Evolutionary conservation across 2,329 filamentous ascomycete species (phyloP), one percentile per base, ranked within the genome.

Genomic region (Aspergillus fischeri): DNA sequence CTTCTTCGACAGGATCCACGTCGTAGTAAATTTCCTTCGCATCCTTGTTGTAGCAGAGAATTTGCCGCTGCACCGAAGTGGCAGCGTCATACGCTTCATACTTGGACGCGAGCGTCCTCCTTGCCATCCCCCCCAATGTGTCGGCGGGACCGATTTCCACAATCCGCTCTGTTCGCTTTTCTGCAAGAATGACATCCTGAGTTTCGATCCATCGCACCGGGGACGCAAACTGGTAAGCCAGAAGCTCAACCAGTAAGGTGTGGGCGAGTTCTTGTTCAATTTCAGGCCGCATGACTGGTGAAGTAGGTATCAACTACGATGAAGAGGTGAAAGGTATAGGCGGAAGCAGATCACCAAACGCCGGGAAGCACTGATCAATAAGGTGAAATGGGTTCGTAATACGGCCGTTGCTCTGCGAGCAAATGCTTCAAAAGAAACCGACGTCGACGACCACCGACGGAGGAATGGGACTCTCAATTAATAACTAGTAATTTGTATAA

Each of bases 131-230:
- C 73, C 93, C 93, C 38, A 99, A 86, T 27, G 94, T 99, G 77
- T 99, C 93, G 69, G 93, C 92, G 27, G 94, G 94, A 74, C 94
- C 94, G 68, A 99, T 89, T 78, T 99, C 94, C 69, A 99, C 94
- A 72, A 99, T 95, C 73, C 94, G 88, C 83, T 99, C 94, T 52
- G 94, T 95, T 53, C 87, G 89, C 80, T 96, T 94, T 78, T 97
- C 92, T 64, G 89, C 93, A 68, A 99, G 89, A 72, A 99, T 94
- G 69, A 99, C 94, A 93, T 99, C 94, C 80, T 99, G 94, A 55
- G 94, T 99, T 80, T 99, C 94, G 78, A 99, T 99, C 94, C 94
- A 99, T 87, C 94, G 88, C 69, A 99, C 94, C 52, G 94, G 94
- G 54, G 93, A 97, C 70, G 94, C 94, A 77, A 99, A 99, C 76